Evolutionary conservation across 441 rosid species (phyloP), one percentile per base, ranked within the genome.

Genomic region (Bocquillonia castaneifolia): DNA sequence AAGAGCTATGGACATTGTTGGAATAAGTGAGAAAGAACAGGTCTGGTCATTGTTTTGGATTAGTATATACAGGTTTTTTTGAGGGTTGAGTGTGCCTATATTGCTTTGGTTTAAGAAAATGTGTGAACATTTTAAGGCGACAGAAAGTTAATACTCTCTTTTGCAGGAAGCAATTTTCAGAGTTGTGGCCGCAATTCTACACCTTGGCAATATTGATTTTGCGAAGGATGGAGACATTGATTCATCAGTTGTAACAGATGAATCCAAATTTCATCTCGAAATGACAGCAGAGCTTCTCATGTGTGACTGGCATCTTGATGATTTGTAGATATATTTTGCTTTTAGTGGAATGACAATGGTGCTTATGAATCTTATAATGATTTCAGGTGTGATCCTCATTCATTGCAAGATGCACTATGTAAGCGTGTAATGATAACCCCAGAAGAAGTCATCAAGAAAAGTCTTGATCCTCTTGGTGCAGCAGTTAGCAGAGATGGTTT

Each of bases 121-220:
- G 2, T 5, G 6, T 37, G 29, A n/a, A 42, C n/a, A 53, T 37
- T 31, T 34, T 32, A 52, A 36, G 14, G 48, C 25, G 52, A 23
- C 14, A 52, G 37, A 10, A 13, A 55, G 69, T 78, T 64, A 67
- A 63, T 59, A 37, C 65, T 71, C 20, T n/a, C 60, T 78, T 29
- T 66, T 36, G 60, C 79, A 90, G 95, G 92, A 89, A 57, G 93
- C 97, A 56, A 87, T 92, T 77, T 92, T 92, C 73, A 83, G 93
- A 63, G 77, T 86, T 52, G 93, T 92, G 65, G 98, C 98, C 47
- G 93, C 93, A 29, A 93, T 93, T 72, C 98, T 93, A 72, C 98
- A 93, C 77, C 93, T 93, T 51, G 97, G 98, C 40, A 93, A 93
- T 63, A 80, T 93, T 64, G 85, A 82, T 69, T 93, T 93, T 81